Evolutionary conservation across 1,284 basidiomycete species (phyloP), one percentile per base, ranked within the genome.

Genomic region (Golubevia pallescens): DNA sequence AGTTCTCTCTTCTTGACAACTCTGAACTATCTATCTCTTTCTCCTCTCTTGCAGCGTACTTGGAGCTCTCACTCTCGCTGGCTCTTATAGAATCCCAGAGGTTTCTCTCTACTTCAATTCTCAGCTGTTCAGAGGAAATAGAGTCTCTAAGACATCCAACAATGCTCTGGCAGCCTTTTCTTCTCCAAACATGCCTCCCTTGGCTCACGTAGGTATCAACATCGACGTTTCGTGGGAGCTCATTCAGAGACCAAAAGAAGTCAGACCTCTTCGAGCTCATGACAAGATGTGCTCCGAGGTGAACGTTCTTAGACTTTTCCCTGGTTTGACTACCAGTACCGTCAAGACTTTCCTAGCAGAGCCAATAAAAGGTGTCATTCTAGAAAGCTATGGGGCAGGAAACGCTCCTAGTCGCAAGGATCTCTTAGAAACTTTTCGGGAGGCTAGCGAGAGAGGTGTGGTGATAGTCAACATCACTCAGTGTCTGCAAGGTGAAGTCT

Each of bases 401-500:
- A 88, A 88, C 66, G 86, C 86, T 0, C 86, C 87, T 0, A 78
- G 84, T 24, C 65, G 83, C 0, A 74, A 77, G n/a, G 86, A 87
- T 56, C 69, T 87, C 16, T 72, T 87, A 0, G 64, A 89, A 21
- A 91, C 90, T 0, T 88, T 96, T 65, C 90, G 90, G 70, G 90
- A 92, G 62, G 94, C 94, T 0, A 92, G 92, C 65, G 90, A 92
- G 61, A 89, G 92, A 1, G 93, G 93, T 3, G 89, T 95, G 1
- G 90, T 96, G 48, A 90, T 97, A 58, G 93, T 97, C 58, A 93
- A 94, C 10, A 94, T 96, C 65, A 92, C 93, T 0, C 94, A 97
- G 80, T 96, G 95, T 81, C 85, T 91, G 14, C 94, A 92, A 81
- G 93, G 93, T 14, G 89, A 91, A 2, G 93, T 94, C 16, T 91